Evolutionary conservation across 129 eudicot species (phyloP).

Genomic region (Tagetes patula): DNA sequence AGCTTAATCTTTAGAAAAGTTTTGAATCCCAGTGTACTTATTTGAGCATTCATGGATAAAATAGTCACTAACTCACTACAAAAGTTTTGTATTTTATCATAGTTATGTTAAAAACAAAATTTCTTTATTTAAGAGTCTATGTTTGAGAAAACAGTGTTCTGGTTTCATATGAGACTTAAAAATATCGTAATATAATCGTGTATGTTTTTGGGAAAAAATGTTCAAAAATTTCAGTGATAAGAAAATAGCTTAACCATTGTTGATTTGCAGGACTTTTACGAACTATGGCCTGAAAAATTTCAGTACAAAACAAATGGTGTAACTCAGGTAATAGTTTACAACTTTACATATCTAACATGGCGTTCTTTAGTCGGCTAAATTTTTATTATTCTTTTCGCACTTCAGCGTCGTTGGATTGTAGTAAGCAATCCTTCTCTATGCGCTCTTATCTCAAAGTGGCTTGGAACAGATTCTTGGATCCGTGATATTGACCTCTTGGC

Average conservation of each 20-base stretch:
- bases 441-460: conserved; percentile 56
- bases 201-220: neutral
- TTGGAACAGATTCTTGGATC: conserved; percentile 60
- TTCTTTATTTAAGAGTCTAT: neutral
- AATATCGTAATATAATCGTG: neutral
- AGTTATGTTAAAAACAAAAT: neutral
- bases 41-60: neutral
- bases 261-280: conserved; percentile 51
- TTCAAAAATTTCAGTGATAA: neutral
- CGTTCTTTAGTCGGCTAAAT: conserved; percentile 19
- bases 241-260: conserved; percentile 10
- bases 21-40: neutral
- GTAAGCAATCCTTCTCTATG: conserved; percentile 63
- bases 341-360: conserved; percentile 1
- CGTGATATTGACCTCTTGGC: conserved; percentile 46
- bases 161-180: conserved; percentile 7
- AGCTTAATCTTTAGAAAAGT: neutral
- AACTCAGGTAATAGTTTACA: conserved; percentile 48
- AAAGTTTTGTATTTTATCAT: neutral
- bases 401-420: conserved; percentile 66
- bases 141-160: neutral
- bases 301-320: conserved; percentile 67
- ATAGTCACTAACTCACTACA: neutral
- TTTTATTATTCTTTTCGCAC: neutral
- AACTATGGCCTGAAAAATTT: conserved; percentile 61